Conservation (phyloP, 2,329 filamentous ascomycete species). For the Neonectria faginata region DNA sequence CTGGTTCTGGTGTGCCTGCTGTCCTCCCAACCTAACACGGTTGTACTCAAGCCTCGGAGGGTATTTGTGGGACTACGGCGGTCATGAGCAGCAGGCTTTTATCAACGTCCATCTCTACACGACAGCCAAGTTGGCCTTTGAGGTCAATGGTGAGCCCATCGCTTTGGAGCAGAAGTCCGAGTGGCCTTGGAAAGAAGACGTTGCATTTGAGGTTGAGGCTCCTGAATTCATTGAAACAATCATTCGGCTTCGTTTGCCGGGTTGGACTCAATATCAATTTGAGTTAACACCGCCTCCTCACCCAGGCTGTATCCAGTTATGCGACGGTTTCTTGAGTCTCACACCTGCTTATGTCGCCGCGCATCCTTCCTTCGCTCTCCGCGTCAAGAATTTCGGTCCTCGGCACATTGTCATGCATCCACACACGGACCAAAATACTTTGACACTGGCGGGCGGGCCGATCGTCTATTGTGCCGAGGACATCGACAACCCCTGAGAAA, state of each 20-base stretch:
- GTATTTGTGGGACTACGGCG: constrained; percentile 63
- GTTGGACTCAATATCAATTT: constrained; percentile 57
- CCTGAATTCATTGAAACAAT: constrained; percentile 47
- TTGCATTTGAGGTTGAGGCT: constrained; percentile 56
- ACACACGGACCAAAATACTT: constrained; percentile 65
- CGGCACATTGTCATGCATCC: constrained; percentile 65
- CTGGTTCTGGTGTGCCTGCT: constrained; percentile 71
- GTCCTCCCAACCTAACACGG: constrained; percentile 69
- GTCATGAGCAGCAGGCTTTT: constrained; percentile 43
- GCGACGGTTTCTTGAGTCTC: constrained; percentile 63
- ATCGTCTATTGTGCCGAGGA: constrained; percentile 72
- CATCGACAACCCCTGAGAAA: constrained; percentile 66
- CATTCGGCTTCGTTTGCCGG: constrained; percentile 65
- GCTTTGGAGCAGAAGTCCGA: constrained; percentile 56
- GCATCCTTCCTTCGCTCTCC: constrained; percentile 51
- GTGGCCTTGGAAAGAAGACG: constrained; percentile 68
- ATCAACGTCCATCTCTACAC: constrained; percentile 69
- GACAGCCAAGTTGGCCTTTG: constrained; percentile 58
- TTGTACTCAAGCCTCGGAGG: constrained; percentile 67
- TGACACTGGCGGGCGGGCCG: constrained; percentile 67
- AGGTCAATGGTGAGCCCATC: constrained; percentile 50
- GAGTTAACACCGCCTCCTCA: constrained; percentile 51
- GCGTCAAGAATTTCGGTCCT: constrained; percentile 60
- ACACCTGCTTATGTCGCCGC: constrained; percentile 53
- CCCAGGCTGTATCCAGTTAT: constrained; percentile 36